Percentiles rank a stretch among this genome's conserved stretches.
Conservation (phyloP, 2,329 filamentous ascomycete genomes). For the Fusarium sp. region DNA sequence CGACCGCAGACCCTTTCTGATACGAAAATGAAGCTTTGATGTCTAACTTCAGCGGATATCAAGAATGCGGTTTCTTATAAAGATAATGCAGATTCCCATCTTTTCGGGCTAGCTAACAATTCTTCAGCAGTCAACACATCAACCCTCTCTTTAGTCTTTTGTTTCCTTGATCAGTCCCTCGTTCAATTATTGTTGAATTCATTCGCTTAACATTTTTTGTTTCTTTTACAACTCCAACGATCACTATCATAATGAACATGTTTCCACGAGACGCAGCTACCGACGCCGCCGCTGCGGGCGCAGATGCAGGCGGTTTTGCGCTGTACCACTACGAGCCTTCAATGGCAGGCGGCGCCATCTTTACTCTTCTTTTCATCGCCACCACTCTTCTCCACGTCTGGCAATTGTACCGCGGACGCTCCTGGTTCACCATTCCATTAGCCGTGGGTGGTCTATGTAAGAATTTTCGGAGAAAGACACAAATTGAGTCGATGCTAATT, state of each 20-base stretch:
- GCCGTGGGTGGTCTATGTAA: neutral
- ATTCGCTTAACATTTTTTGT: neutral
- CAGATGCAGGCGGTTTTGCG: neutral
- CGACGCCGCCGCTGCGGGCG: neutral
- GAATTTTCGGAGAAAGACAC: neutral
- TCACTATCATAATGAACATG: neutral
- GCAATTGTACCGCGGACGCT: neutral
- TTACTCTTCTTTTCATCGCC: neutral
- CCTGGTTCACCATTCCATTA: constrained; percentile 7
- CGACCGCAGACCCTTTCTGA: neutral
- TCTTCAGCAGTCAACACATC: no score
- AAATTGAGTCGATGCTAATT: neutral
- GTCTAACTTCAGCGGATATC: accelerated
- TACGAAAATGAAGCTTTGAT: neutral
- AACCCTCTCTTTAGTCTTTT: no score
- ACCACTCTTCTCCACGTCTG: neutral
- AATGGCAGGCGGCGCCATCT: neutral
- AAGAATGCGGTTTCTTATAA: neutral
- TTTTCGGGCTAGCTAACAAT: neutral
- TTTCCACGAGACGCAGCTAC: neutral
- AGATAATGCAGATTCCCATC: neutral
- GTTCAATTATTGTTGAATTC: no score
- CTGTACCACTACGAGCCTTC: constrained; percentile 11
- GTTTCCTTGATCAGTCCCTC: accelerated
- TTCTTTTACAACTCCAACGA: accelerated